phyloP scores from a whole-genome alignment of 805 yeast genomes.

The Ogataea henricii region DNA sequence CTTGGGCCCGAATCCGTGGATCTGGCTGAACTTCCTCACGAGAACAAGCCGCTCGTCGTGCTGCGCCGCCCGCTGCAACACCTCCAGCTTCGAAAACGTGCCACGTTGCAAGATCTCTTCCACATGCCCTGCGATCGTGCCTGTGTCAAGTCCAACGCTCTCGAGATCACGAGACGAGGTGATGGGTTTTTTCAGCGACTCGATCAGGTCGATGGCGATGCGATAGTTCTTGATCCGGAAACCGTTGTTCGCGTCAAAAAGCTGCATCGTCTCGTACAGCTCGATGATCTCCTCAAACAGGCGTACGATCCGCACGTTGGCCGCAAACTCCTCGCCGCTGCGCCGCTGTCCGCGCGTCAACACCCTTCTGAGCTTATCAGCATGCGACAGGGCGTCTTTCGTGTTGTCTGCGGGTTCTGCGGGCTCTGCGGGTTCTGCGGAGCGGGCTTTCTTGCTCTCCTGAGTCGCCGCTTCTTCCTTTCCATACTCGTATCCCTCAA shows the following conservation, averaged over 20 bases:
- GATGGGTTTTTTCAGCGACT: conserved; percentile 32
- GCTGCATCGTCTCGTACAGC: conserved; percentile 27
- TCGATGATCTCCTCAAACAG: conserved; percentile 35
- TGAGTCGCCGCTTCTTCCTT: background rate
- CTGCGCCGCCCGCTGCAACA: conserved; percentile 13
- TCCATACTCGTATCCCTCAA: conserved; percentile 11
- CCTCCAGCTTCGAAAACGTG: conserved; percentile 24
- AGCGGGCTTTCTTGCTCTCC: background rate
- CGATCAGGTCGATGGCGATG: conserved; percentile 43
- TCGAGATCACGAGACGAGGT: conserved; percentile 40
- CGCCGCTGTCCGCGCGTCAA: background rate
- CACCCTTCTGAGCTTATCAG: conserved; percentile 11
- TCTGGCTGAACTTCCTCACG: conserved; percentile 38
- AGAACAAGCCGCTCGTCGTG: conserved; percentile 28
- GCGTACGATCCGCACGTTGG: conserved; percentile 35
- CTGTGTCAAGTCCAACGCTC: conserved; percentile 43
- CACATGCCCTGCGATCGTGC: conserved; percentile 43
- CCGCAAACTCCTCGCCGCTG: conserved; percentile 6
- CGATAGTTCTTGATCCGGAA: conserved; percentile 36
- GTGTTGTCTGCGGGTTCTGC: conserved; percentile 13
- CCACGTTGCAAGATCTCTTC: conserved; percentile 48
- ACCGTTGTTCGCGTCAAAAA: conserved; percentile 20
- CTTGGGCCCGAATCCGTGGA: conserved; percentile 52
- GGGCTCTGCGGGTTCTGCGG: background rate
- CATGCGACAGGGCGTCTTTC: background rate